Evolutionary conservation across 179 eudicot species (phyloP).

Genomic region (Beta lomatogona): DNA sequence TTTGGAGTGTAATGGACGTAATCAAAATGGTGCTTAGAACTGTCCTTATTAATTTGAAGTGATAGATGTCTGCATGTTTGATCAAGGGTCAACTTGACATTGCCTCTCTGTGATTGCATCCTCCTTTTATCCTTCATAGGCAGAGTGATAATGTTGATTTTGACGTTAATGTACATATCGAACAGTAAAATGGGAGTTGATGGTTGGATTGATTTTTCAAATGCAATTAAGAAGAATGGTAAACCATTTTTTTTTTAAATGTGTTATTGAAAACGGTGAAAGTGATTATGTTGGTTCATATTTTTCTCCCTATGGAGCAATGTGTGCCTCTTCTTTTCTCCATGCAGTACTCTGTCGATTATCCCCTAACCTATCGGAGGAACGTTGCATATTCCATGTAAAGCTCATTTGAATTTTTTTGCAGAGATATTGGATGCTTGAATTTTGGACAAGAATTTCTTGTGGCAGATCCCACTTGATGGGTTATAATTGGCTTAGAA

Average conservation of each 20-base stretch:
- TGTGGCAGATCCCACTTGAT: not conserved
- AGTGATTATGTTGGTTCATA: not conserved
- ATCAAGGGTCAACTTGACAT: not conserved
- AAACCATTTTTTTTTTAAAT: no score
- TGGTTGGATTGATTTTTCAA: not conserved
- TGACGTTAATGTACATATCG: not conserved
- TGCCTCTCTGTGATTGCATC: not conserved
- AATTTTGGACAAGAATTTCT: not conserved
- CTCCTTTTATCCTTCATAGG: no score
- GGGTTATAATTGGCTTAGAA: not conserved
- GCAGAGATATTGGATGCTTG: not conserved
- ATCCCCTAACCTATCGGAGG: not conserved
- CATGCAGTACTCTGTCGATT: not conserved
- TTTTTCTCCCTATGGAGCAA: not conserved
- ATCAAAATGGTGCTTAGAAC: not conserved
- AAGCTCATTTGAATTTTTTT: not conserved
- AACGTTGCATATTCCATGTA: not conserved
- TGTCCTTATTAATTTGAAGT: not conserved
- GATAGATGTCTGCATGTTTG: not conserved
- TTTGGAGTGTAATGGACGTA: not conserved
- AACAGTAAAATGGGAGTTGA: not conserved
- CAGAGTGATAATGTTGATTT: not conserved
- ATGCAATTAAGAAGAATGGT: not conserved
- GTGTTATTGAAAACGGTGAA: not conserved
- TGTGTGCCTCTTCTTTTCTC: not conserved